Percentiles rank a stretch among this genome's conserved stretches.
These are phyloP conservation scores for Epithele typhae DNA, from an alignment of 768 basidiomycete genomes.

Conservation along the genomic window DNA sequence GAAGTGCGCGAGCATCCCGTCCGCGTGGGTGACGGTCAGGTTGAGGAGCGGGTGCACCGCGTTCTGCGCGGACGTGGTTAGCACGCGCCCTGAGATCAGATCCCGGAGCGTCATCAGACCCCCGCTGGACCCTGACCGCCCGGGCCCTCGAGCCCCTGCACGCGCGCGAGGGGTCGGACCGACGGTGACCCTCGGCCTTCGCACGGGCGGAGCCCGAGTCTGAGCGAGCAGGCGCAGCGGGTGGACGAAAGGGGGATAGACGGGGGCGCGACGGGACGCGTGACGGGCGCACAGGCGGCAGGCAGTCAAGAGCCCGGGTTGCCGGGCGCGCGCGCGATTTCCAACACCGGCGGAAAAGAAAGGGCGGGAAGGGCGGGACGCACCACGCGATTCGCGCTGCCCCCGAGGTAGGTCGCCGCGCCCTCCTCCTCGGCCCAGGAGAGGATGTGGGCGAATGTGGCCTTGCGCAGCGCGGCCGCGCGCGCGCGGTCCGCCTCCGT, in stretches of 20 bases:
- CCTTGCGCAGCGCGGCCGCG: conserved; percentile 33
- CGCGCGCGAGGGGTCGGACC: too few species aligned
- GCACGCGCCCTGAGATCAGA: neutral
- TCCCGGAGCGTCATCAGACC: too few species aligned
- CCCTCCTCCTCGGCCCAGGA: conserved; percentile 69
- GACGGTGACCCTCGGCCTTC: too few species aligned
- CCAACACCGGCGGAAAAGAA: too few species aligned
- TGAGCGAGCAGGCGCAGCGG: too few species aligned
- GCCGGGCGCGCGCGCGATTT: too few species aligned
- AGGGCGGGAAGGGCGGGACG: conserved; percentile 21
- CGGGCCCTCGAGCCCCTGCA: neutral
- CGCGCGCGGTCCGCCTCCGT: conserved; percentile 16
- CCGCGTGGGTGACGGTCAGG: conserved; percentile 62
- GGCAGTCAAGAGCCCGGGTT: too few species aligned
- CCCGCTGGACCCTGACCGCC: neutral
- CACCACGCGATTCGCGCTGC: conserved; percentile 58
- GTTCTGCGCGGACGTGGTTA: conserved; percentile 45
- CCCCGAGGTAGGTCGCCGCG: conserved; percentile 52
- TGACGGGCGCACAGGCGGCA: too few species aligned
- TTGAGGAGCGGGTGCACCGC: conserved; percentile 81
- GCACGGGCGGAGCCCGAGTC: too few species aligned
- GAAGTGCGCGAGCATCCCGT: conserved; percentile 67
- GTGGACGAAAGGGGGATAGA: too few species aligned
- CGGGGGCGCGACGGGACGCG: too few species aligned
- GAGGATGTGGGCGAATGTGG: conserved; percentile 50